phyloP scores from a whole-genome alignment of 2,329 filamentous ascomycete genomes.

The Epichloe elymi region DNA sequence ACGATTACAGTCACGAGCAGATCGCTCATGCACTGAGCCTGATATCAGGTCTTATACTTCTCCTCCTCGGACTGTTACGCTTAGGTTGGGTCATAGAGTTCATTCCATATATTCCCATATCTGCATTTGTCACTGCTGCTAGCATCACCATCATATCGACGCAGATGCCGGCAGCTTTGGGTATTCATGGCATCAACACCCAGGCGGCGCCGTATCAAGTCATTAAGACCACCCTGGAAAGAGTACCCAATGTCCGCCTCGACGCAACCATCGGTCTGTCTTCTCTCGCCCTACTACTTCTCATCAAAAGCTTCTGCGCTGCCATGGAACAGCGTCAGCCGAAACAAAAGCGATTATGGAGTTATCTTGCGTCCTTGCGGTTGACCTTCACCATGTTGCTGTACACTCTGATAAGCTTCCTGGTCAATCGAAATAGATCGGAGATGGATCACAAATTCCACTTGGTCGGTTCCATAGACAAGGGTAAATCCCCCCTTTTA shows the following conservation, averaged over 20 bases:
- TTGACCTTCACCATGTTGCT: slow-evolving; percentile 64
- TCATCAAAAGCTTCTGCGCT: slow-evolving; percentile 47
- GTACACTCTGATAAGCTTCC: slow-evolving; percentile 60
- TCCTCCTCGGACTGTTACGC: slow-evolving; percentile 32
- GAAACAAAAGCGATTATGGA: slow-evolving; percentile 48
- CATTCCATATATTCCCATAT: slow-evolving; percentile 36
- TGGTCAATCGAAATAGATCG: slow-evolving; percentile 44
- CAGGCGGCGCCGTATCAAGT: slow-evolving; percentile 31
- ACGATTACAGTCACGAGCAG: slow-evolving; percentile 22
- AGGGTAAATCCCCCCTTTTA: slow-evolving; percentile 27
- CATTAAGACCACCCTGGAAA: slow-evolving; percentile 29
- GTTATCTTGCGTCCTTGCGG: slow-evolving; percentile 61
- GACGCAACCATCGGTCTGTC: slow-evolving; percentile 63
- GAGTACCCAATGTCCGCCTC: slow-evolving; percentile 31
- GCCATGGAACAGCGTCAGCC: slow-evolving; percentile 49
- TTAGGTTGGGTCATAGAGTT: slow-evolving; percentile 38
- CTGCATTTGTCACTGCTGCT: slow-evolving; percentile 37
- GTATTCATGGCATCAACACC: slow-evolving; percentile 30
- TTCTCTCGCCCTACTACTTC: slow-evolving; percentile 52
- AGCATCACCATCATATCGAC: slow-evolving; percentile 37
- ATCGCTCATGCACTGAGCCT: slow-evolving; percentile 32
- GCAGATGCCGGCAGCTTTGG: slow-evolving; percentile 31
- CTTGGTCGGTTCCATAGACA: slow-evolving; percentile 53
- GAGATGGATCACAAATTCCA: slow-evolving; percentile 39
- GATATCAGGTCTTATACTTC: slow-evolving; percentile 29